A percentile compares a stretch with the other conserved stretches of the same genome.
Evolutionary conservation across 2,329 filamentous ascomycete species (phyloP).

Genomic region (Fusarium pseudonygamai): DNA sequence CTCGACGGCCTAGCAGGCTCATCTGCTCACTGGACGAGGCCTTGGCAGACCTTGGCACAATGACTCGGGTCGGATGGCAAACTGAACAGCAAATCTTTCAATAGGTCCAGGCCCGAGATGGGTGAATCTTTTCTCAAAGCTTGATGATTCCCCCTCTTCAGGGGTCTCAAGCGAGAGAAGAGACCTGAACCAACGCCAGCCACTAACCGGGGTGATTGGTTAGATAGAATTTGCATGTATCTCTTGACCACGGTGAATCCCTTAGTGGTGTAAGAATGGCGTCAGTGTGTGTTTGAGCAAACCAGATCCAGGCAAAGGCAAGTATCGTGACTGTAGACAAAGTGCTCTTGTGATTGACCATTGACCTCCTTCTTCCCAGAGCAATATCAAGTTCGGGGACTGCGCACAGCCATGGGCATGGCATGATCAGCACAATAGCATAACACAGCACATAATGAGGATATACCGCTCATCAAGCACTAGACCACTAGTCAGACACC

Average conservation of each 20-base stretch:
- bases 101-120: not conserved
- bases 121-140: not conserved
- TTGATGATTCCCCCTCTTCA: conserved; percentile 2
- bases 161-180: conserved; percentile 4
- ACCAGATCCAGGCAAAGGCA: not conserved
- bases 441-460: not conserved
- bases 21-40: conserved; percentile 7
- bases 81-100: not conserved
- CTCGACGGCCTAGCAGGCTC: not conserved
- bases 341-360: conserved; percentile 3
- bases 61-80: conserved; percentile 15
- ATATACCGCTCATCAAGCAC: not conserved
- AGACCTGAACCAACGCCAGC: not conserved
- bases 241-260: not conserved
- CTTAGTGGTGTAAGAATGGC: conserved; percentile 30
- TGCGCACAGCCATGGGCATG: not conserved
- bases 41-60: conserved; percentile 15
- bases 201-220: not conserved
- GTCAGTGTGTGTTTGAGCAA: conserved; percentile 18
- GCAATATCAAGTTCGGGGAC: not conserved
- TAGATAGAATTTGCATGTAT: not conserved
- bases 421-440: not conserved
- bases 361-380: not conserved
- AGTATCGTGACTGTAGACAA: not conserved
- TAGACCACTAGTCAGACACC: conserved; percentile 14